Evolutionary conservation across 805 yeast species (phyloP), one percentile per base, ranked within the genome.

Genomic region (Monosporozyma siamensis): DNA sequence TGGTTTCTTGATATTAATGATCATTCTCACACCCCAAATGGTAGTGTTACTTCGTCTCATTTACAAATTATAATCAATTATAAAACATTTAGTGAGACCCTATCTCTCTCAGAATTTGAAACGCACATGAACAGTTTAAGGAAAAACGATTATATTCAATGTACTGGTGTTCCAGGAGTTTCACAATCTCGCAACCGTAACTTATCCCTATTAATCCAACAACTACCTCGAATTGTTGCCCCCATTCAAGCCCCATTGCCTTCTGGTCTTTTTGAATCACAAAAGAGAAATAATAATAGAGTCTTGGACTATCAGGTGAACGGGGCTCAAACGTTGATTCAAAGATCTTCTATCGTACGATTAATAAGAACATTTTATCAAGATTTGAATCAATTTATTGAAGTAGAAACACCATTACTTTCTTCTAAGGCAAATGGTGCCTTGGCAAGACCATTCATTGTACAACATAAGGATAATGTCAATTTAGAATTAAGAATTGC

Each of bases 391-490:
- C 77, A 68, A 1, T 92, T 88, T 50, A 47, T 84, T 3, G 96
- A 88, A 58, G 95, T 92, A 0, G 83, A 81, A 40, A 92, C 99
- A 0, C 99, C 99, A 0, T 74, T 88, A 1, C 61, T 92, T 10
- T 75, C 87, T 0, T 53, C 67, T 6, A 78, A 80, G 1, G 76
- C 88, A 0, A 84, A 87, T 14, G 98, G 98, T 2, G 98, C 99
- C 4, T 78, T 80, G 52, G 97, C 98, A 0, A 72, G 74, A n/a
- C 95, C 97, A 0, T 92, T 92, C 52, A 55, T 54, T 1, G 87
- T 97, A 0, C 41, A 48, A 2, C 58, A 61, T 32, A 66, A 64
- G 15, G 47, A 47, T 2, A 46, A 48, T 2, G 40, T 54, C 1
- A 64, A 66, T 10, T 61, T 87, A 7, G 80, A 75, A 42, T 61